Evolutionary conservation across 192 early-diverging fungal genomes (phyloP), one percentile per base, ranked within the genome.

Genomic region (Phlyctochytrium planicorne): DNA sequence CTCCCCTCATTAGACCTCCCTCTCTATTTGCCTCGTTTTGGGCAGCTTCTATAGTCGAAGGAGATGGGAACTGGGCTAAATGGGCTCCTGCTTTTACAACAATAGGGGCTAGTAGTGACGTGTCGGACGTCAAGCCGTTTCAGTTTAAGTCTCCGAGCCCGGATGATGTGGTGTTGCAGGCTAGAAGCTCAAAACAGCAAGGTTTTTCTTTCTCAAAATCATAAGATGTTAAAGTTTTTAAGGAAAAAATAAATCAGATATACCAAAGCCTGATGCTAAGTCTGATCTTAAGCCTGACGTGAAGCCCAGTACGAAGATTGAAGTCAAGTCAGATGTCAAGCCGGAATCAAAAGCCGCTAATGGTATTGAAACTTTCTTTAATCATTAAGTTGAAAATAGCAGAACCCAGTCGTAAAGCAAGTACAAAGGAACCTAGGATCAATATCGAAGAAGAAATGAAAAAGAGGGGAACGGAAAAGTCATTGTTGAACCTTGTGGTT

Each of bases 401-500:
- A 63, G 37, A 10, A 50, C 67, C 12, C 3, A 63, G 64, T 2
- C 2, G 3, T 6, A 56, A 36, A 20, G 34, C 62, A 14, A 71
- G 27, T 2, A n/a, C 10, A 2, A 68, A 56, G 12, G 69, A 65
- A 30, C 85, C 83, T 65, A 56, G 77, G n/a, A 84, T 93, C 62
- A 75, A 94, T 76, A 80, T 94, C 0, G 47, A 80, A 30, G 80
- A 74, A 63, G 90, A 93, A 72, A 90, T 86, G 71, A 83, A 81
- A 47, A 90, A 89, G 70, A 79, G 91, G 1, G 66, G 78, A 23
- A 71, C 77, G 14, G 85, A 84, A 30, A 93, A 93, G 60, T 85
- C 83, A 2, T 82, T 79, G 3, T 63, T 97, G 64, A 95, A 94
- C 68, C 79, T 98, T 32, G 91, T 95, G 0, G 88, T 98, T 1